Percentiles rank a stretch among this genome's conserved stretches.
phyloP scores from a whole-genome alignment of 140 eudicot species.

The Senecio squalidus region DNA sequence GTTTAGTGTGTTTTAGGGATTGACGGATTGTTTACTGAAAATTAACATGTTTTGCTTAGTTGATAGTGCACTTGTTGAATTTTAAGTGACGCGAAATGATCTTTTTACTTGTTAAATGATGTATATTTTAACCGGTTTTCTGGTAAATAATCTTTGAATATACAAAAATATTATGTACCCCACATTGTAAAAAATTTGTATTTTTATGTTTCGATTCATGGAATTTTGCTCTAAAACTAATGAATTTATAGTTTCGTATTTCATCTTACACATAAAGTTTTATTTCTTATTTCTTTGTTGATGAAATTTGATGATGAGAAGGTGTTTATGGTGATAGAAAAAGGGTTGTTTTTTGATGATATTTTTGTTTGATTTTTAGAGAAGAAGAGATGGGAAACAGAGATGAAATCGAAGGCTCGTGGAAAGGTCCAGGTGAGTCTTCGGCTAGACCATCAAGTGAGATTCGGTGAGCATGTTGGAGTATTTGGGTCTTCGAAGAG shows the following conservation, averaged over 20 bases:
- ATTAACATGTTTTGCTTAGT: too few species aligned
- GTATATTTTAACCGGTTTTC: not conserved
- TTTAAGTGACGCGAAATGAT: too few species aligned
- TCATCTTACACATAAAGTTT: too few species aligned
- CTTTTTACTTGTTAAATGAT: not conserved
- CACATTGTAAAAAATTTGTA: not conserved
- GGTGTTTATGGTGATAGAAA: too few species aligned
- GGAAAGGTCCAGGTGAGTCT: slow-evolving; percentile 52
- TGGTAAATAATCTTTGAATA: not conserved
- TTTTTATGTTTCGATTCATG: too few species aligned
- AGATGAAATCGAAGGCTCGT: slow-evolving; percentile 28
- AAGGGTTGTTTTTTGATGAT: too few species aligned
- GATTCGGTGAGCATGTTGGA: slow-evolving; percentile 76
- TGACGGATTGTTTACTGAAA: not conserved
- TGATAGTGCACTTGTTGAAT: not conserved
- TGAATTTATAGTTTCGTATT: too few species aligned
- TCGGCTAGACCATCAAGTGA: slow-evolving; percentile 76
- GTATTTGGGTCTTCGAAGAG: slow-evolving; percentile 74
- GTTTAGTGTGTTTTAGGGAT: not conserved
- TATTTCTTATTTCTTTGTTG: too few species aligned
- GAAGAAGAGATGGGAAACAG: slow-evolving; percentile 42
- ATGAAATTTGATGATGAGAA: too few species aligned
- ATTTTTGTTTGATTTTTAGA: slow-evolving; percentile 26
- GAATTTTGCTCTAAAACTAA: too few species aligned
- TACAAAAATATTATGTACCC: too few species aligned